These are phyloP conservation scores for Nymphaea colorata DNA, from an alignment of 164 flowering plant genomes.

Conservation along the genomic window DNA sequence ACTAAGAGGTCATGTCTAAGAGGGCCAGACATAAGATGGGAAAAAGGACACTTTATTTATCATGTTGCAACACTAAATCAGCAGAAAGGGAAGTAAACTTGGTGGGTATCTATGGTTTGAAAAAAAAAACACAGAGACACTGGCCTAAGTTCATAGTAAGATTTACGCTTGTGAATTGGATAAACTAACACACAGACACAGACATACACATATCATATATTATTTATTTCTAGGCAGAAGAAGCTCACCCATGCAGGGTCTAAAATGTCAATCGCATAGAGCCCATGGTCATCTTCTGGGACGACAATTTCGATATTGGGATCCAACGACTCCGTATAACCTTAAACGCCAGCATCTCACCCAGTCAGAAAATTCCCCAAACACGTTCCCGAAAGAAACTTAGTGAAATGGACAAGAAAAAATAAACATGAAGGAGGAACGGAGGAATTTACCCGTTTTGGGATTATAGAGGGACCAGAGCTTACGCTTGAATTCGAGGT, in stretches of 20 bases:
- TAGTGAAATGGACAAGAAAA: background rate
- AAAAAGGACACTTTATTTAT: no score
- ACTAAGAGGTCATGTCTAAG: no score
- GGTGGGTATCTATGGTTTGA: no score
- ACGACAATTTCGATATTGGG: constrained; percentile 45
- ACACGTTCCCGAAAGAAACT: background rate
- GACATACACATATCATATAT: no score
- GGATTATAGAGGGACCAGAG: constrained; percentile 76
- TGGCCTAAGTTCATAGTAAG: no score
- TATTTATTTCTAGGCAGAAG: background rate
- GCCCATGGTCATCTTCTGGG: constrained; percentile 79
- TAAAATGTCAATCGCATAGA: constrained; percentile 86
- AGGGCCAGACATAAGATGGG: no score
- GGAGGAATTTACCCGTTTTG: constrained; percentile 23
- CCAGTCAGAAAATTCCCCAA: background rate
- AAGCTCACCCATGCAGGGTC: constrained; percentile 71
- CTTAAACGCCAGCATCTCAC: constrained; percentile 20
- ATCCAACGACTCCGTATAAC: constrained; percentile 69
- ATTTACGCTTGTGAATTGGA: no score
- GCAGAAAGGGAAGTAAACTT: no score
- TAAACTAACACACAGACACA: no score
- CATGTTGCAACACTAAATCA: no score
- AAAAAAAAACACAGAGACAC: no score
- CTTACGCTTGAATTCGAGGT: constrained; percentile 61
- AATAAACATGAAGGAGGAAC: background rate